Base-by-base conservation (phyloP, 371 early-diverging fungal species). In the Aphelidium insulamus region DNA sequence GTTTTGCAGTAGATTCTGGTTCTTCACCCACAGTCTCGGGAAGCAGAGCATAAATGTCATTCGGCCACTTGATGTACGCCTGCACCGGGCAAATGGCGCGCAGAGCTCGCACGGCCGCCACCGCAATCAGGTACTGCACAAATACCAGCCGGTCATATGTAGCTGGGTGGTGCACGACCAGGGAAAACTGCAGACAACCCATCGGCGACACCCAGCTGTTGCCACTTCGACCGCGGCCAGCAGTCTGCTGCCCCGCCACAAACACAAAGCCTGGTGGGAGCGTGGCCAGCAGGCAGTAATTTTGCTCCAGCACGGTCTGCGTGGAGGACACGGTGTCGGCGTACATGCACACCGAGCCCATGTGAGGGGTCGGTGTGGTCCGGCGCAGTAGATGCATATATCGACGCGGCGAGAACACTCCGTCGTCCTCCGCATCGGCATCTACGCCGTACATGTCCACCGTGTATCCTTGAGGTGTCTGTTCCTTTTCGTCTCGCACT, bases 51-150 rank as follows among this genome's bases (percentile, higher is more conserved):
- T 92, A 90, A 12, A 94, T 60, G 45, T 94, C 95, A 40, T 91
- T 94, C 10, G 95, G 95, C 95, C 95, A 94, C 48, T 94, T 94
- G 22, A 94, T 49, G 23, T 63, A 61, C 32, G 4, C 80, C 83
- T 2, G 66, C 58, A 33, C 57, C 54, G 2, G 5, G 12, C 10
- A 10, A 3, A 30, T 21, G 4, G 54, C 31, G 30, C 65, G 51
- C 8, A 92, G 53, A 14, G 79, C 74, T 39, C 83, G 75, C 0
- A 80, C 75, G 0, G 82, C 63, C 1, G 88, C 75, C 26, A 91
- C 44, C 2, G 74, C 76, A 30, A 79, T 62, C 4, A 94, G 35
- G 41, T 91, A 91, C 52, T 94, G 92, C 11, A 94, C 53, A 49
- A 88, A 80, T 0, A 87, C 69, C n/a, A n/a, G n/a, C n/a, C n/a